Evolutionary conservation across 176 grass and related monocot species (phyloP).

Genomic region (Dactylis glomerata): DNA sequence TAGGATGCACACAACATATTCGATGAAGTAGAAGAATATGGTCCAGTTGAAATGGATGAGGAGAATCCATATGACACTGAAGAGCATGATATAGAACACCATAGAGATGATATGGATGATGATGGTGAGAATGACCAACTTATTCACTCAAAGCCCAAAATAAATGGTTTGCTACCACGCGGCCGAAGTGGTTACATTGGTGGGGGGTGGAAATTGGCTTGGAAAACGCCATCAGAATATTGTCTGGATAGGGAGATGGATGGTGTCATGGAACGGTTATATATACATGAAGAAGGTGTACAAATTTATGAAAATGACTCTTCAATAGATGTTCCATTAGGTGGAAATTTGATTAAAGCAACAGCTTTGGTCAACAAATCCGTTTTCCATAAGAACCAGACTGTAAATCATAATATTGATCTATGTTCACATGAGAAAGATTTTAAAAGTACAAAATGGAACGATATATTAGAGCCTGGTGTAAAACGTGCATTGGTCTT

Average conservation of each 20-base stretch:
- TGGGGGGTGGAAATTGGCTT: constrained; percentile 77
- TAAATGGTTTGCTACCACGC: constrained; percentile 18
- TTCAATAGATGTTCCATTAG: constrained; percentile 1
- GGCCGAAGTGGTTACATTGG: constrained; percentile 31
- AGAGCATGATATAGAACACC: not conserved
- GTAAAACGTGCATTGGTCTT: constrained; percentile 45
- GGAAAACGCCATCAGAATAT: constrained; percentile 31
- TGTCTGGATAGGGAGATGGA: not conserved
- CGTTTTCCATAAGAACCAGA: constrained; percentile 30
- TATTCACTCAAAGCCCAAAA: not conserved
- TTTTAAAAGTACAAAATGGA: constrained; percentile 32
- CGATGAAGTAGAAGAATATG: not conserved
- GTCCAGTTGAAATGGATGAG: not conserved
- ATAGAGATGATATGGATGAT: not conserved
- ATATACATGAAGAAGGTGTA: constrained; percentile 1
- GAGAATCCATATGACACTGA: not conserved
- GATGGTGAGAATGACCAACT: not conserved
- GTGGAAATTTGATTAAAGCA: constrained; percentile 35
- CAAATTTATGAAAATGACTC: not conserved
- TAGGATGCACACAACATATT: not conserved
- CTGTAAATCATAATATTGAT: not conserved
- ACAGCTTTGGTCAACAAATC: constrained; percentile 50
- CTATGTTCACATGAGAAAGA: constrained; percentile 38
- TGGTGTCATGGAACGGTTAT: not conserved
- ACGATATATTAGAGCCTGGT: constrained; percentile 44